A percentile compares a stretch with the other conserved stretches of the same genome.
These are phyloP conservation scores for Ceratobasidium sp. DNA, from an alignment of 1,284 basidiomycete species.

Conservation along the genomic window DNA sequence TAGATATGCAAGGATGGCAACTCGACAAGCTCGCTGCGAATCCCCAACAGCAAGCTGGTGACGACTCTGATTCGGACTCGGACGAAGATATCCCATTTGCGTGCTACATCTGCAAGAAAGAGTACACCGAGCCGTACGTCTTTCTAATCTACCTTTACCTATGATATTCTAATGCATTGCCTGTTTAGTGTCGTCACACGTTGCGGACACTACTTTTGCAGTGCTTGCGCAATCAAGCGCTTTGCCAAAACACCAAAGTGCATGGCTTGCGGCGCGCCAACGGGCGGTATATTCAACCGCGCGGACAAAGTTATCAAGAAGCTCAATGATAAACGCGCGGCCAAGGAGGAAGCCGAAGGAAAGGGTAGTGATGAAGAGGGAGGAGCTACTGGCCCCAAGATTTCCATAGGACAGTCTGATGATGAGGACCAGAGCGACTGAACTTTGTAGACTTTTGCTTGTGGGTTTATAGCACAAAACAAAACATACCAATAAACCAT, in stretches of 20 bases:
- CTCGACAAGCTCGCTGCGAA: conserved; percentile 86
- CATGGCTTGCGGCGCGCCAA: conserved; percentile 91
- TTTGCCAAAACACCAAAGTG: conserved; percentile 96
- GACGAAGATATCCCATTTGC: conserved; percentile 95
- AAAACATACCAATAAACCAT: not conserved
- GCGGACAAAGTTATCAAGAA: conserved; percentile 85
- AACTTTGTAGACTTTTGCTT: not conserved
- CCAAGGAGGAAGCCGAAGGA: conserved; percentile 66
- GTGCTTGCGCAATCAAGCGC: conserved; percentile 91
- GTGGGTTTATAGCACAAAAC: not conserved
- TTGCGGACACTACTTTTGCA: conserved; percentile 98
- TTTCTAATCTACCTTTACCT: not conserved
- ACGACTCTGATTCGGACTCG: conserved; percentile 71
- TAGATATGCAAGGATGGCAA: conserved; percentile 98
- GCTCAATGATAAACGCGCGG: conserved; percentile 54
- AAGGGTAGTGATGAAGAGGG: conserved; percentile 58
- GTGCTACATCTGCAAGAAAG: conserved; percentile 94
- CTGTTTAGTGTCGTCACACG: conserved; percentile 75
- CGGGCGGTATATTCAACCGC: conserved; percentile 93
- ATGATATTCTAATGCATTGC: not conserved
- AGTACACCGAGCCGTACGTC: conserved; percentile 84
- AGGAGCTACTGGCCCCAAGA: conserved; percentile 5
- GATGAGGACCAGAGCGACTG: conserved; percentile 21
- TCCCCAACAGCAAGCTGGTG: conserved; percentile 66
- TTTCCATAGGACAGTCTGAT: conserved; percentile 30